phyloP scores from a whole-genome alignment of 2,329 filamentous ascomycete genomes.

The Fusarium camptoceras region DNA sequence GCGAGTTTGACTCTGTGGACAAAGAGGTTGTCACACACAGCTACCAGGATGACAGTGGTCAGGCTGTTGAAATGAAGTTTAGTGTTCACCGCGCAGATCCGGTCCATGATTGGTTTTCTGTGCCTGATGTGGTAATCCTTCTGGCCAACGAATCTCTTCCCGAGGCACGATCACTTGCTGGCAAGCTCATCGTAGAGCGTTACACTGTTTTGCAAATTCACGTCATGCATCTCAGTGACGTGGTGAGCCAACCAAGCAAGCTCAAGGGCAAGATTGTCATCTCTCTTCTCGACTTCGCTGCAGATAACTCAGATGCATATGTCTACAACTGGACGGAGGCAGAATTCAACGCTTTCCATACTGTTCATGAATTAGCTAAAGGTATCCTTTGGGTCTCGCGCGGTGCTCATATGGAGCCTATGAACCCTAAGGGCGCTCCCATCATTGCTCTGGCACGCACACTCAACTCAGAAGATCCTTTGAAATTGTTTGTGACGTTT shows the following conservation, averaged over 20 bases:
- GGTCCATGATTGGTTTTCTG: not conserved
- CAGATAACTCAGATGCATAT: conserved; percentile 39
- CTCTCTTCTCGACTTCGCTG: conserved; percentile 60
- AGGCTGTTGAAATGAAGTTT: conserved; percentile 8
- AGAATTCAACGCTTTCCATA: conserved; percentile 57
- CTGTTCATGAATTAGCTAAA: conserved; percentile 52
- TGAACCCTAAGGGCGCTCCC: conserved; percentile 53
- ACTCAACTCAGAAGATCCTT: conserved; percentile 61
- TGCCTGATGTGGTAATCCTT: conserved; percentile 30
- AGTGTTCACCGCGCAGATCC: not conserved
- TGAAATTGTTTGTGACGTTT: conserved; percentile 58
- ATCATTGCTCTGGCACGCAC: conserved; percentile 61
- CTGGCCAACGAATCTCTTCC: conserved; percentile 26
- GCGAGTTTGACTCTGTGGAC: not conserved
- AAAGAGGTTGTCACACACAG: conserved; percentile 4
- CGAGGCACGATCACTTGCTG: conserved; percentile 19
- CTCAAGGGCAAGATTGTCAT: conserved; percentile 53
- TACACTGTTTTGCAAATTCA: conserved; percentile 1
- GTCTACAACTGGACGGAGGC: conserved; percentile 55
- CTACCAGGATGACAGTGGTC: not conserved
- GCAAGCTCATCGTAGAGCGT: conserved; percentile 11
- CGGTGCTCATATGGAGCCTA: conserved; percentile 54
- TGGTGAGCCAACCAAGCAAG: conserved; percentile 19
- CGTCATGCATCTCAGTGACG: conserved; percentile 13
- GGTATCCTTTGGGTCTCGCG: conserved; percentile 62